Evolutionary conservation across 78 protist genomes (phyloP), one percentile per base, ranked within the genome.

Genomic region (Dictyostelium capitatum): DNA sequence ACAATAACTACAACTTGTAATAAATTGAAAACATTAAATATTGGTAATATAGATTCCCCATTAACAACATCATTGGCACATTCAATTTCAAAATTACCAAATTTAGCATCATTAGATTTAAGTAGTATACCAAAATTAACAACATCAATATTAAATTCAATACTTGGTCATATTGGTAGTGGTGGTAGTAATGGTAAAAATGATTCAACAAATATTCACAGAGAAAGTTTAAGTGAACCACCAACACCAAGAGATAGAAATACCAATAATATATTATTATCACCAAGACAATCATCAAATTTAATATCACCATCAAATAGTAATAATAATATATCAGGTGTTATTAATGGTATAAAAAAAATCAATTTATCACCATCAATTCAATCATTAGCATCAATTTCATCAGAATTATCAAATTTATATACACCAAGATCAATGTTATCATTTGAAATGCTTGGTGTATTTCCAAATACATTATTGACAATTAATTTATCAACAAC

Each of bases 91-190:
- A 87, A 87, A 20, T 47, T 87, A 15, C 20, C 46, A 11, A 12
- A n/a, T 62, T 56, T 87, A 14, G 69, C 92, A 43, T 46, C 62
- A 3, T 74, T 87, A 23, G 92, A 87, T 64, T 4, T 87, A 9
- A 20, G 72, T 15, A 19, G 70, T 59, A 20, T 57, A 4, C 28
- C 59, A 19, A 64, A 64, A 15, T 20, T 87, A 11, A 65, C 69
- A 30, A 19, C 30, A 4, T 11, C n/a, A 1, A 14, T 64, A 28
- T 37, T 87, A 28, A 25, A 15, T 0, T 46, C 77, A 17, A 74
- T 87, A 9, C 46, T 69, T 6, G 5, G 62, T 2, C 12, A 28
- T n/a, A 28, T 79, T 17, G 15, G 23, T 20, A 6, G 77, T 14
- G 30, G 6, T 15, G 14, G 17, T 3, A 32, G 41, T 65, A 37